These are phyloP conservation scores for Chlorella sp. DNA, from an alignment of 139 green algal genomes.

Conservation along the genomic window DNA sequence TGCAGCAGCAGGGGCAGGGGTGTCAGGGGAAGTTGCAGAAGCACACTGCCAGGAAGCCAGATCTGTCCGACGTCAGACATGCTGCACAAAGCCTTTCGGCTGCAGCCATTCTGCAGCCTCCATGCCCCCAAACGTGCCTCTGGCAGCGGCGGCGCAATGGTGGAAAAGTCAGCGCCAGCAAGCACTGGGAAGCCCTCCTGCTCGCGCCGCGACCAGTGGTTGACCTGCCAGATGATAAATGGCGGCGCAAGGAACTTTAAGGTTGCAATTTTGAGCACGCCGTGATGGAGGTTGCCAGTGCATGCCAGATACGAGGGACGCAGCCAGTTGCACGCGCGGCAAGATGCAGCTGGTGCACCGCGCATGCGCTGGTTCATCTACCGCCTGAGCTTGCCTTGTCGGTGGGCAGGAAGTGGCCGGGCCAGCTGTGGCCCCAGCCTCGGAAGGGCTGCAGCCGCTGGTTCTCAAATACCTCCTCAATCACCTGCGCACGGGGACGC, in stretches of 20 bases:
- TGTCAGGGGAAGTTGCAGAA: too few relatives aligned
- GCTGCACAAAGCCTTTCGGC: too few relatives aligned
- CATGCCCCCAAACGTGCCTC: not conserved
- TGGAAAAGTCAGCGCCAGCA: not conserved
- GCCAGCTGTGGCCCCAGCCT: conserved; percentile 86
- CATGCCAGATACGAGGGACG: too few relatives aligned
- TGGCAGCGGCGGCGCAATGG: conserved; percentile 25
- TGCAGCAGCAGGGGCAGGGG: not conserved
- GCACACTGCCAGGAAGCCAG: too few relatives aligned
- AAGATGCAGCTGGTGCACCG: not conserved
- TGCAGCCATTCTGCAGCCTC: not conserved
- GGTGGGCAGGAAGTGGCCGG: conserved; percentile 88
- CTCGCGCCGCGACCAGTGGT: conserved; percentile 23
- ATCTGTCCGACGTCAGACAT: too few relatives aligned
- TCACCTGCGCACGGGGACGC: too few relatives aligned
- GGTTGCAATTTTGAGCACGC: too few relatives aligned
- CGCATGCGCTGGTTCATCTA: too few relatives aligned
- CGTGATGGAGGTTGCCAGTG: too few relatives aligned
- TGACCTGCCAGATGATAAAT: too few relatives aligned
- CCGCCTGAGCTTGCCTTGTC: conserved; percentile 75
- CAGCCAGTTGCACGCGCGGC: not conserved
- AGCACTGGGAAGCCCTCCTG: conserved; percentile 26
- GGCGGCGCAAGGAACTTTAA: too few relatives aligned
- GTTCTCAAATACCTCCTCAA: conserved; percentile 91
- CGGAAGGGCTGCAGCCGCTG: conserved; percentile 89